These are phyloP conservation scores for Didymella arachidicola DNA, from an alignment of 2,329 filamentous ascomycete species.

Conservation along the genomic window DNA sequence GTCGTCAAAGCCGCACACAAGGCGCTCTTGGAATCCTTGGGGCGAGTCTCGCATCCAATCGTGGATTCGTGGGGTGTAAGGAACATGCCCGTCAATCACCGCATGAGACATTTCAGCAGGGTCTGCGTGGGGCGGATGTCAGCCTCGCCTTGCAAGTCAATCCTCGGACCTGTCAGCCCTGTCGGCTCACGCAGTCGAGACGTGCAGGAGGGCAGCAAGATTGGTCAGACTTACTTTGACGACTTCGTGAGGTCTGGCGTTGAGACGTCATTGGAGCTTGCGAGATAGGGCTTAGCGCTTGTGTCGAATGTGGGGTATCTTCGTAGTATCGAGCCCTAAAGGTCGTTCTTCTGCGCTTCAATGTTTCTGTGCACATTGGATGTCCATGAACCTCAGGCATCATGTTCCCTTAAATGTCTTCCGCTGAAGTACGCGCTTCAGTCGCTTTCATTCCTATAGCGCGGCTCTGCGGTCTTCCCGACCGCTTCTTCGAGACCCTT, in stretches of 20 bases:
- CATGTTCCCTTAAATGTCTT: neutral
- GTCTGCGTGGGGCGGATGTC: conserved; percentile 3
- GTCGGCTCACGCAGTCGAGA: neutral
- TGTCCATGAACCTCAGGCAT: conserved; percentile 1
- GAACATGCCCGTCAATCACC: neutral
- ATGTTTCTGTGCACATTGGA: neutral
- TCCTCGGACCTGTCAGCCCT: neutral
- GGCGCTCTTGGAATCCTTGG: neutral
- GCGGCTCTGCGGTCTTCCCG: conserved; percentile 17
- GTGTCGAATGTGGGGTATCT: conserved; percentile 6
- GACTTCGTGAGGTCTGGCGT: conserved; percentile 1
- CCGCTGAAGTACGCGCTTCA: neutral
- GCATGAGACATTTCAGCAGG: neutral
- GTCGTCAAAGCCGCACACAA: neutral
- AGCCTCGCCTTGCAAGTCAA: conserved; percentile 8
- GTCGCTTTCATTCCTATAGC: neutral
- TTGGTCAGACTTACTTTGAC: conserved; percentile 3
- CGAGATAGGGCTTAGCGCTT: conserved; percentile 10
- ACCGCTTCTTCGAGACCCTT: conserved; percentile 1
- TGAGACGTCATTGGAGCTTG: neutral
- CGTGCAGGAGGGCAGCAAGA: neutral
- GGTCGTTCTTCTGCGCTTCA: neutral
- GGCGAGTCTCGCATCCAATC: neutral
- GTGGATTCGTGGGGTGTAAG: neutral
- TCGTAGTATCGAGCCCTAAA: neutral